Percentiles rank a stretch among this genome's conserved stretches.
Evolutionary conservation across 257 asterid genomes (phyloP).

Genomic region (Solanum peruvianum): DNA sequence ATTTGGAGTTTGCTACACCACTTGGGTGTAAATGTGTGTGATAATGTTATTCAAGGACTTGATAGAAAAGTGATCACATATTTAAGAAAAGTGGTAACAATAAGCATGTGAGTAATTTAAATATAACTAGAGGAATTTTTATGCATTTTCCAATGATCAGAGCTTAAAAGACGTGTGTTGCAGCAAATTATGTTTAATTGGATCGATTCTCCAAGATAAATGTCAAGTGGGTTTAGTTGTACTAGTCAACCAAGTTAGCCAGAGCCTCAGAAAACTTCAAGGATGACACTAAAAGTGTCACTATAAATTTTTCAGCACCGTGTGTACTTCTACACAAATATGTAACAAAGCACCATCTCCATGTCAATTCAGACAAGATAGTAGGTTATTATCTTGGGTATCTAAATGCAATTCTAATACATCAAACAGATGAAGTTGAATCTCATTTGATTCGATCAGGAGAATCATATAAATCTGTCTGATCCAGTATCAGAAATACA

Average conservation of each 20-base stretch:
- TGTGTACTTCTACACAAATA: background rate
- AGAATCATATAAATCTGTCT: background rate
- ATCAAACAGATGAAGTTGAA: background rate
- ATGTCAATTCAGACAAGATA: background rate
- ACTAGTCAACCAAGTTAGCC: background rate
- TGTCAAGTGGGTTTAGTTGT: background rate
- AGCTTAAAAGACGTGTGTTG: background rate
- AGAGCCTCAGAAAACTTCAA: background rate
- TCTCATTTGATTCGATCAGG: background rate
- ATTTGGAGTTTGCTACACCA: background rate
- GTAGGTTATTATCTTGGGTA: background rate
- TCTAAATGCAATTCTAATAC: background rate
- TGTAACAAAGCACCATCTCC: background rate
- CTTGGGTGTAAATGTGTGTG: background rate
- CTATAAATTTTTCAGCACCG: background rate
- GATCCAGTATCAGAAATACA: background rate
- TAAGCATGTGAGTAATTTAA: background rate
- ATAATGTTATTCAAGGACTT: background rate
- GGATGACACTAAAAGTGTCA: background rate
- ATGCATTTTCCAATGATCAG: background rate
- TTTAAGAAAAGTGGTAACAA: background rate
- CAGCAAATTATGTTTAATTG: background rate
- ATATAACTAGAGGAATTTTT: background rate
- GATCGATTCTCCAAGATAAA: background rate
- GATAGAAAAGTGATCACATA: background rate